Evolutionary conservation across 1,284 basidiomycete genomes (phyloP).

Genomic region (Moesziomyces sp.): DNA sequence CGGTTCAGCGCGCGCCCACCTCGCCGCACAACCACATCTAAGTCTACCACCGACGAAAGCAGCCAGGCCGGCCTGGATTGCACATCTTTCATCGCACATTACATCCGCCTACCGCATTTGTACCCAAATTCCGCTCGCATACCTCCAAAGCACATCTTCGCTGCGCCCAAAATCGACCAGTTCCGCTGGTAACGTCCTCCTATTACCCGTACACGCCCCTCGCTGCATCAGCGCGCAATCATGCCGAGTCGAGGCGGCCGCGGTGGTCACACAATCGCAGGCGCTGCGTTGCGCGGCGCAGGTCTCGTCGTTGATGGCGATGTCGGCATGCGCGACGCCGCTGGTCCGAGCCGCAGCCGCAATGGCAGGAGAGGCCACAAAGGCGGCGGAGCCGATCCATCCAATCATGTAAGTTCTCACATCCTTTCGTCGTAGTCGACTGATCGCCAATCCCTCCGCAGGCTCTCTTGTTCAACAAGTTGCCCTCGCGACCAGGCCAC

Average conservation of each 20-base stretch:
- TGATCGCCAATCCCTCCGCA: not conserved
- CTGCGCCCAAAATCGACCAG: too few species aligned
- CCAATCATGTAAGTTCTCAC: conserved; percentile 39
- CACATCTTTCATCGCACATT: not conserved
- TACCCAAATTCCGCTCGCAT: not conserved
- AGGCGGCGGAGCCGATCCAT: conserved; percentile 26
- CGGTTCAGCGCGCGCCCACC: not conserved
- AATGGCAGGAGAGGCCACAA: conserved; percentile 27
- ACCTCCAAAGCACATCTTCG: too few species aligned
- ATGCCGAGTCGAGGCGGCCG: conserved; percentile 38
- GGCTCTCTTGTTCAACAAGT: not conserved
- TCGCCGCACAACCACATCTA: not conserved
- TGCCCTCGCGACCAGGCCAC: not conserved
- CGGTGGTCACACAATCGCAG: conserved; percentile 43
- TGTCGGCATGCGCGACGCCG: conserved; percentile 43
- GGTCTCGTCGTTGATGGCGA: conserved; percentile 45
- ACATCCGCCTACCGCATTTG: not conserved
- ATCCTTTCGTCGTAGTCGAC: not conserved
- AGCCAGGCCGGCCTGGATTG: not conserved
- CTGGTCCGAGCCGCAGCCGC: conserved; percentile 41
- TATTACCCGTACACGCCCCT: not conserved
- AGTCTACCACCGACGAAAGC: not conserved
- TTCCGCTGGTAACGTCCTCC: not conserved
- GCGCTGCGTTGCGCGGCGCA: conserved; percentile 45
- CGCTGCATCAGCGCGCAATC: not conserved